phyloP scores from a whole-genome alignment of 169 alveolate genomes.

The Plasmodium inui region DNA sequence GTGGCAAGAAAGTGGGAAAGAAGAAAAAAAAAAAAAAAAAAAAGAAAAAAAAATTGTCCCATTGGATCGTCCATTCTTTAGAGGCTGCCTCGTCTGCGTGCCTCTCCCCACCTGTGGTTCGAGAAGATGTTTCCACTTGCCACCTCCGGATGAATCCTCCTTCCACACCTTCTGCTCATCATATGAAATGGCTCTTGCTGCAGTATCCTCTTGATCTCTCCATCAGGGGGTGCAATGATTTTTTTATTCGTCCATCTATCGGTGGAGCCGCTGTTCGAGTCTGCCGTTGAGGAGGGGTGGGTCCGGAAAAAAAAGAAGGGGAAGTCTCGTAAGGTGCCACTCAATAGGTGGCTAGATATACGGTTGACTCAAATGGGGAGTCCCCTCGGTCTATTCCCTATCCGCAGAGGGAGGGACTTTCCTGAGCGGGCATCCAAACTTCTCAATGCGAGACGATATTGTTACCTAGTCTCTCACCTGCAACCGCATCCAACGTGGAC shows the following conservation, averaged over 20 bases:
- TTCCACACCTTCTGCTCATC: constrained; percentile 25
- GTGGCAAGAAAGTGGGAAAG: neutral
- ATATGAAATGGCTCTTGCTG: neutral
- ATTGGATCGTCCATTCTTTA: neutral
- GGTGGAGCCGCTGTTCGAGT: neutral
- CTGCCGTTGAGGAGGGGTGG: neutral
- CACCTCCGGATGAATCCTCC: constrained; percentile 9
- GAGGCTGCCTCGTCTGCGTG: neutral
- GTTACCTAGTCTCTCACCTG: neutral
- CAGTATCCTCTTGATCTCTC: constrained; percentile 16
- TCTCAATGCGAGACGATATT: too few relatives aligned
- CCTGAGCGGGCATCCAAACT: neutral
- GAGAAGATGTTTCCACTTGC: constrained; percentile 16
- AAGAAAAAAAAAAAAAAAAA: neutral
- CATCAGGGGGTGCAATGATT: neutral
- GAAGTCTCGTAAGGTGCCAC: neutral
- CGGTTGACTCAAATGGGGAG: neutral
- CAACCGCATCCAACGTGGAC: constrained; percentile 22
- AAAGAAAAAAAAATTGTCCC: neutral
- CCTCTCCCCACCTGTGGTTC: neutral
- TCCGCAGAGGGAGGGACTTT: neutral
- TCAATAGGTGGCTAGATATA: neutral
- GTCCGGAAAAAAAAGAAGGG: neutral
- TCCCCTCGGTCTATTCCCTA: neutral
- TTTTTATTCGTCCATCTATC: constrained; percentile 4